Evolutionary conservation across 768 basidiomycete species (phyloP), one percentile per base, ranked within the genome.

Genomic region (Hygrophorus pudorinus): DNA sequence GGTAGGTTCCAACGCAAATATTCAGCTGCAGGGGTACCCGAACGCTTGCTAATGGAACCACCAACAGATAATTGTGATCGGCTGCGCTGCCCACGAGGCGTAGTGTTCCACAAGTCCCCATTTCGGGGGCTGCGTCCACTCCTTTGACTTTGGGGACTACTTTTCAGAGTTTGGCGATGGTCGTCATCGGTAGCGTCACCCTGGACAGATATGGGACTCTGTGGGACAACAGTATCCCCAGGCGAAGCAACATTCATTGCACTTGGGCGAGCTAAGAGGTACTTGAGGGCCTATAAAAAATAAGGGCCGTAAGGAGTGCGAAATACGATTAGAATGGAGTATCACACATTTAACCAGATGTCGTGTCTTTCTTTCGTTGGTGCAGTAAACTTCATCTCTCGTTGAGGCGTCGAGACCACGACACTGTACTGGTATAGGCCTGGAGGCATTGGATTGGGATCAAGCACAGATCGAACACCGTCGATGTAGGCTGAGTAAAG

Each of bases 381-480:
- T 5, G 92, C 92, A n/a, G 96, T 98, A 56, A 99, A 83, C 68
- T 96, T 94, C 80, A 98, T 96, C 65, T 99, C 96, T 46, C 94
- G 75, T 49, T 91, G 86, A 9, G 90, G 85, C 0, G 93, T 96
- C 17, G 88, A 81, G 45, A 99, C 81, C 34, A 99, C 71, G 18
- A 99, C 85, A 49, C 88, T 94, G 62, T 96, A 88, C 57, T 88
- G 86, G 65, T 87, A 79, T 50, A 98, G 65, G 20, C 92, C 94
- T 41, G 92, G 88, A 7, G 93, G 94, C 77, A 87, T 80, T n/a
- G 88, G 87, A 60, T 97, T 97, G 30, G 89, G 81, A 59, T 97
- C 94, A 45, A 93, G 71, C n/a, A 96, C 87, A 2, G 84, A 79
- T 35, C 88, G 76, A 27, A 98, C 92, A 16, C 82, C 81, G 52